phyloP scores from a whole-genome alignment of 129 eudicot genomes.

The Flaveria brownii region DNA sequence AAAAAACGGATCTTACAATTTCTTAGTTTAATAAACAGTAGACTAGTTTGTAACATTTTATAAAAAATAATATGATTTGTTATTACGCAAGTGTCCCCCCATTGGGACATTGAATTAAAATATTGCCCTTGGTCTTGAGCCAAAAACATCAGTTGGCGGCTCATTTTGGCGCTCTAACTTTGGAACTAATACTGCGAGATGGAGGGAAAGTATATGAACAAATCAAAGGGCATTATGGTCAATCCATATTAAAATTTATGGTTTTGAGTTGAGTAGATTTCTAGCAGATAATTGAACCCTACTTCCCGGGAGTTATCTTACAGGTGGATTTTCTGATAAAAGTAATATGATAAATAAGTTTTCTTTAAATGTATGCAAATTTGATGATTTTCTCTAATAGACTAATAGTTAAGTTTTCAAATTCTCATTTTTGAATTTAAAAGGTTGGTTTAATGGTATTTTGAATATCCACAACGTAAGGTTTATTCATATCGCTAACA shows the following conservation, averaged over 20 bases:
- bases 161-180: conserved; percentile 42
- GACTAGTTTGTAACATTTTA: background rate
- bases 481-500: too few relatives aligned
- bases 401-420: too few relatives aligned
- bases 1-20: background rate
- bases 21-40: background rate
- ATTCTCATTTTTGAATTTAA: too few relatives aligned
- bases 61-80: background rate
- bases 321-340: background rate
- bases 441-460: too few relatives aligned
- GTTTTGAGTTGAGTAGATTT: background rate
- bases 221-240: conserved; percentile 26
- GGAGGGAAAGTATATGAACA: conserved; percentile 25
- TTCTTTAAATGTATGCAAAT: too few relatives aligned
- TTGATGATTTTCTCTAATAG: background rate
- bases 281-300: too few relatives aligned
- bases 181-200: conserved; percentile 21
- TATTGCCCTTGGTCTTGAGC: background rate
- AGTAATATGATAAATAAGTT: background rate
- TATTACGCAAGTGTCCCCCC: conserved; percentile 19
- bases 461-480: too few relatives aligned
- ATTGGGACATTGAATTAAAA: background rate
- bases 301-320: background rate
- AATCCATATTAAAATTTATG: background rate
- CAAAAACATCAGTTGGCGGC: conserved; percentile 32